Evolutionary conservation across 176 grass and related monocot genomes (phyloP), one percentile per base, ranked within the genome.

Genomic region (Carex scoparia): DNA sequence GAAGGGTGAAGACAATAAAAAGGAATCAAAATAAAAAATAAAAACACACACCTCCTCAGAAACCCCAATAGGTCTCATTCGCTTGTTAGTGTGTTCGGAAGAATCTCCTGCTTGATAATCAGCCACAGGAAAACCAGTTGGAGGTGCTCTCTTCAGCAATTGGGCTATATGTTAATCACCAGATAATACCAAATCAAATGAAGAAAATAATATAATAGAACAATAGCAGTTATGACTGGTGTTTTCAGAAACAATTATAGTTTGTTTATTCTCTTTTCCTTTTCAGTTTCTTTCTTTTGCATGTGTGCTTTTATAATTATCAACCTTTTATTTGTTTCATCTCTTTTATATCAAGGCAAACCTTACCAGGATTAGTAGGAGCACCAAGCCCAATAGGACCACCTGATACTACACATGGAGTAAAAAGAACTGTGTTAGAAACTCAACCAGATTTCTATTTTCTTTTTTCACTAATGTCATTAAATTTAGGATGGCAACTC

Each of bases 11-110:
- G 23, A 23, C 16, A 58, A 79, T 8, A 3, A 15, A 51, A 23
- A 48, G 13, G 44, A 44, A 58, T 79, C 51, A 79, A 57, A 63
- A 63, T 7, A 42, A 42, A 62, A 18, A 62, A 62, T 2, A 63
- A 78, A 69, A 82, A 65, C 46, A 12, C 75, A 55, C 48, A 99
- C 97, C 93, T 99, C 97, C 71, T 99, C 93, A 82, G 93, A 91
- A 44, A 99, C 89, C 66, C 90, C 97, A 90, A 99, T 88, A 80
- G 97, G 97, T 71, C 97, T 90, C 65, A 90, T 85, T 89, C 97
- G 91, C 84, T 99, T 99, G 53, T 86, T 85, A 11, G 93, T 69
- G 15, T 99, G 93, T 68, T 99, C 97, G 84, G 97, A 99, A 53
- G 61, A 64, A 84, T 94, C 97, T 88, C 86, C 97, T 84, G 93